Percentiles rank a stretch among this genome's conserved stretches.
phyloP scores from a whole-genome alignment of 2,329 filamentous ascomycete species.

The Colletotrichum godetiae region DNA sequence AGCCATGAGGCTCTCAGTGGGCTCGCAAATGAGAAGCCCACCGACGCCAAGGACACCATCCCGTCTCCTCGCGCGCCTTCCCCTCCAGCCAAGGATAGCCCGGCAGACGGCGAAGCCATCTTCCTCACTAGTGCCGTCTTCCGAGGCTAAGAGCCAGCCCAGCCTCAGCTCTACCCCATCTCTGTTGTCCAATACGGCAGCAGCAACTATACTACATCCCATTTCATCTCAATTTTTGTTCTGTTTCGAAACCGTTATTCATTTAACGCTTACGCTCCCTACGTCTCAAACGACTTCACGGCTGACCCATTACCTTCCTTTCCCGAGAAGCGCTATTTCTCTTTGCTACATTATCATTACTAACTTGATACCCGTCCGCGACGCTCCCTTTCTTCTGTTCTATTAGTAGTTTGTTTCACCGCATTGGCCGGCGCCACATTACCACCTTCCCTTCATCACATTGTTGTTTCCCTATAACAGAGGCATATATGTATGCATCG shows the following conservation, averaged over 20 bases:
- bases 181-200: neutral
- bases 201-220: neutral
- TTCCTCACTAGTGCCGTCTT: constrained; percentile 39
- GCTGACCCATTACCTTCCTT: constrained; percentile 30
- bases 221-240: constrained; percentile 18
- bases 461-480: neutral
- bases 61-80: constrained; percentile 42
- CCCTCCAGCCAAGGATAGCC: constrained; percentile 34
- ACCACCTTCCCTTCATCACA: constrained; percentile 18
- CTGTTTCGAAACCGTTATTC: constrained; percentile 16
- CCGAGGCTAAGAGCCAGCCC: constrained; percentile 27
- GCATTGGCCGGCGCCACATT: neutral
- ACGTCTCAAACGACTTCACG: constrained; percentile 35
- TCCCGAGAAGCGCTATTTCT: constrained; percentile 26
- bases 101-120: constrained; percentile 28
- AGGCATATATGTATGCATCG: neutral
- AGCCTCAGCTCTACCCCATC: constrained; percentile 1
- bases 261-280: constrained; percentile 29
- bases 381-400: constrained; percentile 26
- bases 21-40: constrained; percentile 32
- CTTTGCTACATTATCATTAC: neutral
- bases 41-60: constrained; percentile 43
- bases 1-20: constrained; percentile 64
- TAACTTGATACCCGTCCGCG: constrained; percentile 35
- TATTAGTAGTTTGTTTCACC: constrained; percentile 6